A percentile compares a stretch with the other conserved stretches of the same genome.
Evolutionary conservation across 129 eudicot genomes (phyloP).

Genomic region (Mikania micrantha): DNA sequence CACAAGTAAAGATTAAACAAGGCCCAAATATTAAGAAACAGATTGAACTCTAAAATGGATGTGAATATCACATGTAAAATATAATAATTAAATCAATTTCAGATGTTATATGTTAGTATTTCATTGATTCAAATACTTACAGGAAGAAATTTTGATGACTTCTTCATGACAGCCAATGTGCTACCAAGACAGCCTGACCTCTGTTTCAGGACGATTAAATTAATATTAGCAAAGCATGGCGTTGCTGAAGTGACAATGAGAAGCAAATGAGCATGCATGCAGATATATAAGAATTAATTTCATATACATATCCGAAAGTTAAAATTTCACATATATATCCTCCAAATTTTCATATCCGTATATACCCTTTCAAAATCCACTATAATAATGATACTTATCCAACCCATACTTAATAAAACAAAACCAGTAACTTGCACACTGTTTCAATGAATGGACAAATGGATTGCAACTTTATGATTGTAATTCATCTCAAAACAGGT

Average conservation of each 20-base stretch:
- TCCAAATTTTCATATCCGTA: background rate
- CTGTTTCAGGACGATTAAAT: slow-evolving; percentile 39
- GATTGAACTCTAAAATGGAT: background rate
- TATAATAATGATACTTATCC: background rate
- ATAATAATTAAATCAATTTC: background rate
- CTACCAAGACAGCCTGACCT: slow-evolving; percentile 96
- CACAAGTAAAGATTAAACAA: background rate
- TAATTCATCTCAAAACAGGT: background rate
- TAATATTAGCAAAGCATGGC: slow-evolving; percentile 9
- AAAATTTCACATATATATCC: background rate
- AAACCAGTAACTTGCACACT: background rate
- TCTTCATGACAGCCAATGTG: slow-evolving; percentile 89
- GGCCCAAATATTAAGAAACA: background rate
- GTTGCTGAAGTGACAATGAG: slow-evolving; percentile 12
- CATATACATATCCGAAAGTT: background rate
- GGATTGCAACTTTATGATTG: background rate
- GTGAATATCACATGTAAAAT: background rate
- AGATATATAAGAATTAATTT: background rate
- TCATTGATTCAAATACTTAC: slow-evolving; percentile 45
- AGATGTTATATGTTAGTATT: background rate
- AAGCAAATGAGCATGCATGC: background rate
- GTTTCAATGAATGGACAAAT: background rate
- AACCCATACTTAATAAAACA: background rate
- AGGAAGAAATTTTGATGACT: slow-evolving; percentile 88
- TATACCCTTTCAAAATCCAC: background rate